Evolutionary conservation across 306 rosid species (phyloP).

Genomic region (Casuarina equisetifolia): DNA sequence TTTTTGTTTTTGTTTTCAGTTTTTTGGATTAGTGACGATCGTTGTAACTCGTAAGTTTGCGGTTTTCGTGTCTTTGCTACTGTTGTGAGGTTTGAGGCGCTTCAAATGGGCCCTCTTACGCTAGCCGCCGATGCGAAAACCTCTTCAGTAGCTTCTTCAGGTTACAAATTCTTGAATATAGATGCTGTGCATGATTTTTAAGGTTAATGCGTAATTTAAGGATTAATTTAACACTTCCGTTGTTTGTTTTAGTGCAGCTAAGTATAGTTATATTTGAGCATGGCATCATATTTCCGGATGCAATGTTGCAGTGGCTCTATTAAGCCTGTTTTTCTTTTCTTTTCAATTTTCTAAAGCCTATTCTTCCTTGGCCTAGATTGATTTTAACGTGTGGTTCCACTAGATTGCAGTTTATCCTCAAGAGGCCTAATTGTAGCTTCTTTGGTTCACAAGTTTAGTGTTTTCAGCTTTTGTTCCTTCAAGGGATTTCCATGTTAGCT

Average conservation of each 20-base stretch:
- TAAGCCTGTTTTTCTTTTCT: background rate
- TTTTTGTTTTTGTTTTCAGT: background rate
- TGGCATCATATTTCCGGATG: background rate
- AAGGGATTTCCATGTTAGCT: background rate
- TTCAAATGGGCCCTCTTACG: conserved; percentile 52
- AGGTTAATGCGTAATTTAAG: background rate
- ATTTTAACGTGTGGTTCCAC: no score
- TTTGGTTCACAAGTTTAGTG: no score
- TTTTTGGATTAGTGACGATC: background rate
- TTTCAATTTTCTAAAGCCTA: background rate
- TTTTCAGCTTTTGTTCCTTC: background rate
- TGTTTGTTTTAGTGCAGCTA: background rate
- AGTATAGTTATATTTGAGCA: background rate
- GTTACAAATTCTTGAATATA: conserved; percentile 27
- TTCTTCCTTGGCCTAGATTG: background rate
- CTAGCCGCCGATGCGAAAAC: conserved; percentile 45
- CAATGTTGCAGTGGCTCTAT: background rate
- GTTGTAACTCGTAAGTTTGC: background rate
- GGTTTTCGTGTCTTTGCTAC: background rate
- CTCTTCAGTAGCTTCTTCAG: conserved; percentile 44
- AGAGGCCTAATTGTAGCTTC: no score
- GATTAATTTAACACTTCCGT: background rate
- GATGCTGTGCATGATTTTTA: background rate
- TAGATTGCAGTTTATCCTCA: no score
- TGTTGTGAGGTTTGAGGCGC: background rate